phyloP scores from a whole-genome alignment of 23 red algal species.

The Chondrus crispus region DNA sequence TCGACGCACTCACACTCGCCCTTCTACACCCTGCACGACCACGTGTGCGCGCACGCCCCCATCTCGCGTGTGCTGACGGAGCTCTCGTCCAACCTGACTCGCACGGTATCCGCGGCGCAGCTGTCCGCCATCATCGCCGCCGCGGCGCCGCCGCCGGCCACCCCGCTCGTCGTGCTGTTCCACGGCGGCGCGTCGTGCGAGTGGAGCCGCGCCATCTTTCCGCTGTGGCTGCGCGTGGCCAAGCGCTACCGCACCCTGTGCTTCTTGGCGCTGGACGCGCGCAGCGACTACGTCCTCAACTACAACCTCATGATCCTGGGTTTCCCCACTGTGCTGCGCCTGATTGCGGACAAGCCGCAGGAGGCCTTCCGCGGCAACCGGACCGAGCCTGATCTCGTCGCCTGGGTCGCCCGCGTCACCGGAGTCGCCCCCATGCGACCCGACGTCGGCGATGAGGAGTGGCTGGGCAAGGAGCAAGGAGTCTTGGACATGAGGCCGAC shows the following conservation, averaged over 20 bases:
- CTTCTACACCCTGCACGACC: slow-evolving; percentile 37
- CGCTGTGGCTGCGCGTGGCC: slow-evolving; percentile 14
- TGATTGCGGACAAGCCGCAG: neutral
- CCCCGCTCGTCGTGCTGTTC: slow-evolving; percentile 28
- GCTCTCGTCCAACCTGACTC: neutral
- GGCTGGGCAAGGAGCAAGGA: neutral
- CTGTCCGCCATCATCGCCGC: neutral
- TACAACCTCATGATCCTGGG: slow-evolving; percentile 61
- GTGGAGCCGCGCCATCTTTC: slow-evolving; percentile 1
- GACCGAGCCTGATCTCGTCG: neutral
- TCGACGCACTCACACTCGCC: neutral
- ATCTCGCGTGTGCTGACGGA: neutral
- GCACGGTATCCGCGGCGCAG: neutral
- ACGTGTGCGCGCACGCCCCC: neutral
- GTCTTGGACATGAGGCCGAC: neutral
- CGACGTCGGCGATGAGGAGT: neutral
- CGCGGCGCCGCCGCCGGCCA: neutral
- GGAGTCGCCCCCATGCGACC: slow-evolving; percentile 16
- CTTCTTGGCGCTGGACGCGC: slow-evolving; percentile 22
- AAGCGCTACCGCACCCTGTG: slow-evolving; percentile 9
- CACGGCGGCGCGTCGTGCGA: slow-evolving; percentile 36
- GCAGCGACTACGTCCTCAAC: slow-evolving; percentile 32
- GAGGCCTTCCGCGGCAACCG: slow-evolving; percentile 14
- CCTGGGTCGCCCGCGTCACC: slow-evolving; percentile 11
- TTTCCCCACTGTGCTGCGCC: slow-evolving; percentile 52